Conservation (phyloP, 345 rosid species). For the Melaleuca alternifolia region DNA sequence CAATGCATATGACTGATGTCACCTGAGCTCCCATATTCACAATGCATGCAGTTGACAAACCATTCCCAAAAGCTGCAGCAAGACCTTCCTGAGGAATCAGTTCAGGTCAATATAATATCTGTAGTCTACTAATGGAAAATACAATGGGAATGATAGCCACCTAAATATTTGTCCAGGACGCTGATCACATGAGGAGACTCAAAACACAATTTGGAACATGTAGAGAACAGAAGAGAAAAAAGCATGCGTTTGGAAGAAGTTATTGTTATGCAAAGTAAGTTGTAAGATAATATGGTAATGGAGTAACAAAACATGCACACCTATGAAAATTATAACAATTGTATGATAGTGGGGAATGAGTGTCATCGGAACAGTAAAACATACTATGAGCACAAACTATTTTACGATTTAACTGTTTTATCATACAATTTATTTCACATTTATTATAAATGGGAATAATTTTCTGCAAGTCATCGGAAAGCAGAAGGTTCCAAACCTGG, state of each 20-base stretch:
- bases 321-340: background rate
- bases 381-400: background rate
- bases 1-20: slow-evolving; percentile 73
- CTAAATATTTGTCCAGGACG: background rate
- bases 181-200: background rate
- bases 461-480: background rate
- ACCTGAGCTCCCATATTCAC: slow-evolving; percentile 91
- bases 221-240: background rate
- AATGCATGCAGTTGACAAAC: slow-evolving; percentile 80
- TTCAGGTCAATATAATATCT: background rate
- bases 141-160: background rate
- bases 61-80: slow-evolving; percentile 91
- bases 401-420: background rate
- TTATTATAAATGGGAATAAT: background rate
- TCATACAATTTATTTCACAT: background rate
- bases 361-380: background rate
- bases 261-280: background rate
- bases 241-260: background rate
- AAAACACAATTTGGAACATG: background rate
- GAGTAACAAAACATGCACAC: background rate
- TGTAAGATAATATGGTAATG: background rate
- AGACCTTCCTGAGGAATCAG: slow-evolving; percentile 58
- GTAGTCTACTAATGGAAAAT: background rate
- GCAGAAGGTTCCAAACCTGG: slow-evolving; percentile 37
- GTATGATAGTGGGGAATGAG: background rate